Evolutionary conservation across 1,284 basidiomycete genomes (phyloP).

Genomic region (Ustilago vetiveriae): DNA sequence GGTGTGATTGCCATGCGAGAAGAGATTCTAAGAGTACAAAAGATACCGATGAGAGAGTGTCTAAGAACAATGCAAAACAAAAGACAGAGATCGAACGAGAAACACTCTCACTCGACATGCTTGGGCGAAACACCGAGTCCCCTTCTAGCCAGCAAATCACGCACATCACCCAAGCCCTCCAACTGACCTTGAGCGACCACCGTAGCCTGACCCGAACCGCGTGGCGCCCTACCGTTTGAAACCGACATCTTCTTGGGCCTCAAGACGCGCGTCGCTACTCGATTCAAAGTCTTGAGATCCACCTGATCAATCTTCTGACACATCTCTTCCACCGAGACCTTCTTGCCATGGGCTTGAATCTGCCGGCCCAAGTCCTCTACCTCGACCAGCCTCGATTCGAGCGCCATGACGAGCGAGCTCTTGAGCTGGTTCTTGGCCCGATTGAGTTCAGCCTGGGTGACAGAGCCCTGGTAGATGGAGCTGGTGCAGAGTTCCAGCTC

Average conservation of each 20-base stretch:
- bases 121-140: slow-evolving; percentile 54
- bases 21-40: neutral
- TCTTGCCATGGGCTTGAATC: slow-evolving; percentile 89
- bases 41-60: no score
- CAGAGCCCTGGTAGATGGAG: slow-evolving; percentile 64
- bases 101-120: slow-evolving; percentile 15
- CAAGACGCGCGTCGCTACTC: slow-evolving; percentile 80
- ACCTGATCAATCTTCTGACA: slow-evolving; percentile 86
- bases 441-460: slow-evolving; percentile 77
- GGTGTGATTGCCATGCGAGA: neutral
- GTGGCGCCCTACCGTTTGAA: slow-evolving; percentile 4
- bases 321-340: slow-evolving; percentile 90
- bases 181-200: slow-evolving; percentile 62
- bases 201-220: slow-evolving; percentile 54
- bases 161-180: slow-evolving; percentile 57
- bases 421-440: slow-evolving; percentile 97
- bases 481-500: slow-evolving; percentile 72
- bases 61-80: neutral
- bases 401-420: slow-evolving; percentile 90
- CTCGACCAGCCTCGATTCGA: slow-evolving; percentile 88
- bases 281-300: slow-evolving; percentile 76
- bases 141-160: slow-evolving; percentile 50
- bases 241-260: slow-evolving; percentile 59
- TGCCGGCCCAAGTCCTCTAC: slow-evolving; percentile 72
- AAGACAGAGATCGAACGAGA: no score